Evolutionary conservation across 163 green algal genomes (phyloP), one percentile per base, ranked within the genome.

Genomic region (Scenedesmus sp.): DNA sequence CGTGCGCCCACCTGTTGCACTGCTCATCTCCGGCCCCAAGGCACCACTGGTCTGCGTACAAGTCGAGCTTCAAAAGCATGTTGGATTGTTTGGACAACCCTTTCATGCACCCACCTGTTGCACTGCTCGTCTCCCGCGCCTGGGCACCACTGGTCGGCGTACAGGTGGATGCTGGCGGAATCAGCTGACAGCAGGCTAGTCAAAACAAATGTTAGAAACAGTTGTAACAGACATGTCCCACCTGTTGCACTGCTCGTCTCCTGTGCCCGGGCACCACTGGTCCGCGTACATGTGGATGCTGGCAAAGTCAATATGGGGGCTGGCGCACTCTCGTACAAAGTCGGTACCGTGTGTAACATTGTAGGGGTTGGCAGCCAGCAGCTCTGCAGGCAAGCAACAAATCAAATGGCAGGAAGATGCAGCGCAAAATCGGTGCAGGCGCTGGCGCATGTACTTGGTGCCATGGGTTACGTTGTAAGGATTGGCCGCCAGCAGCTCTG

Each of bases 221-320:
- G 16, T 60, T 34, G 77, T 26, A 34, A n/a, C 77, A 13, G 26
- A 34, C 77, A 59, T 23, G 34, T 34, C 77, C 55, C 73, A 91
- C 54, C 18, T 74, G 60, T 26, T 60, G 46, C 86, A 74, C 64
- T 66, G 9, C 54, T 86, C 9, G 67, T 82, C 66, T n/a, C 67
- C 46, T 3, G 7, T 2, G 2, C 34, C 67, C 2, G 20, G 55
- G 67, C 70, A 82, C 89, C 83, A 90, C 89, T 86, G 89, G 74
- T 90, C 67, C 0, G 82, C 70, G 46, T 90, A 92, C 82, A 92
- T 73, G 83, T 92, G 89, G 0, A 92, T 89, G 82, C 66, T 79
- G 20, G 67, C 82, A 92, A 92, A 92, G 83, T 92, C 89, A 15
- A 92, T 55, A 70, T 86, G 55, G 15, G 89, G 89, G 62, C 73